Evolutionary conservation across 73 alveolate species (phyloP).

Genomic region (Stentor coeruleus): DNA sequence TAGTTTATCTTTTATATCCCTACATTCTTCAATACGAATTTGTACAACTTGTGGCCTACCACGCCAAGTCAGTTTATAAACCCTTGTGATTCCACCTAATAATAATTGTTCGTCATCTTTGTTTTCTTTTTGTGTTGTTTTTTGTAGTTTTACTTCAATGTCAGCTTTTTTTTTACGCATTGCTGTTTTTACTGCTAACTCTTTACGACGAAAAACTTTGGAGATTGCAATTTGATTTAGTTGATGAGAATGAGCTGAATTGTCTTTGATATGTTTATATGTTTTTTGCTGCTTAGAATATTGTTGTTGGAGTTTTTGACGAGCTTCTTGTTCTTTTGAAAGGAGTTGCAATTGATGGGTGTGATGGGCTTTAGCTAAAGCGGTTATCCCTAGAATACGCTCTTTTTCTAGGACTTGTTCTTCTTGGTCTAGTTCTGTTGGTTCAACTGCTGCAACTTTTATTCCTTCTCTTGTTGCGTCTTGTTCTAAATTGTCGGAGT

Average conservation of each 20-base stretch:
- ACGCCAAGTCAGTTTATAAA: neutral
- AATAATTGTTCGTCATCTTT: neutral
- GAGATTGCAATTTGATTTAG: neutral
- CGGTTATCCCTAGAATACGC: neutral
- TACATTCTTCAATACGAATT: conserved; percentile 9
- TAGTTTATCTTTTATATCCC: conserved; percentile 21
- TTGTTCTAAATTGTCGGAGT: neutral
- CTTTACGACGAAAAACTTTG: neutral
- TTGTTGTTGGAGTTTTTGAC: neutral
- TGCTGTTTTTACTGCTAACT: neutral
- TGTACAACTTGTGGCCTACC: conserved; percentile 15
- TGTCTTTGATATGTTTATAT: neutral
- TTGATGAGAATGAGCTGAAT: conserved; percentile 18
- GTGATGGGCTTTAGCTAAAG: neutral
- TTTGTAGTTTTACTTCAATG: neutral
- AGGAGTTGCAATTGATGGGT: conserved; percentile 7
- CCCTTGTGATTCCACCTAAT: conserved; percentile 3
- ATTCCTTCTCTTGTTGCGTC: conserved; percentile 3
- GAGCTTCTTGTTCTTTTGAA: conserved; percentile 1
- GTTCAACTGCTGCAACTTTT: neutral
- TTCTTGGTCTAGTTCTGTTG: neutral
- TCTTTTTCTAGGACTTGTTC: conserved; percentile 1
- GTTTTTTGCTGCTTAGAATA: neutral
- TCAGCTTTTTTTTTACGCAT: conserved; percentile 7
- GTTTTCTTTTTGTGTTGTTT: neutral